These are phyloP conservation scores for Botrytis deweyae DNA, from an alignment of 2,329 filamentous ascomycete species.

Conservation along the genomic window DNA sequence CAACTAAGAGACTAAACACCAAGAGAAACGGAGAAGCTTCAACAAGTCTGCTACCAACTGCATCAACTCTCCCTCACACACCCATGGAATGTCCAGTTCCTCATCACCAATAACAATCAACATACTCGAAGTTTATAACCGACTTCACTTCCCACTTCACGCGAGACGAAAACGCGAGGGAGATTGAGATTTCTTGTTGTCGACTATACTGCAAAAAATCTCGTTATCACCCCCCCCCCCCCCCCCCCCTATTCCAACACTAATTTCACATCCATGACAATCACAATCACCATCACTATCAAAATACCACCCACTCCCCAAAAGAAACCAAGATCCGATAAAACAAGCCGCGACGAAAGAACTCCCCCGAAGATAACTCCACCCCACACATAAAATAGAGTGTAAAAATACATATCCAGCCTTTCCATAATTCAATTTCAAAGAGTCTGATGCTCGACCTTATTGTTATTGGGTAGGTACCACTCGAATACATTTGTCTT, in stretches of 20 bases:
- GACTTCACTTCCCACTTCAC: not conserved
- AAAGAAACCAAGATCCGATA: accelerated
- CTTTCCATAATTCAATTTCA: not conserved
- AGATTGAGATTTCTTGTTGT: not conserved
- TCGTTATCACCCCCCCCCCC: not conserved
- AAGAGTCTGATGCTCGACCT: not conserved
- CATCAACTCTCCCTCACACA: not conserved
- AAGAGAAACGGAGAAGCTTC: no score
- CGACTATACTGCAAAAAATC: not conserved
- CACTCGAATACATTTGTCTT: not conserved
- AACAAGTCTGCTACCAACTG: not conserved
- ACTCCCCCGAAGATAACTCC: not conserved
- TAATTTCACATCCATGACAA: not conserved
- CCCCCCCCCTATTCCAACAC: not conserved
- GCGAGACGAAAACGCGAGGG: not conserved
- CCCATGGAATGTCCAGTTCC: not conserved
- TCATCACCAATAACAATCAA: no score
- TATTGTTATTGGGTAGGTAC: not conserved
- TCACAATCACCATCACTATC: not conserved
- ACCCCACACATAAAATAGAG: not conserved
- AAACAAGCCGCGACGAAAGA: not conserved
- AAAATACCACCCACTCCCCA: not conserved
- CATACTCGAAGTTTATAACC: no score
- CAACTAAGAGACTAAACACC: no score
- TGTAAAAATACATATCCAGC: not conserved